Evolutionary conservation across 2,329 filamentous ascomycete species (phyloP).

Genomic region (Neofusicoccum parvum): DNA sequence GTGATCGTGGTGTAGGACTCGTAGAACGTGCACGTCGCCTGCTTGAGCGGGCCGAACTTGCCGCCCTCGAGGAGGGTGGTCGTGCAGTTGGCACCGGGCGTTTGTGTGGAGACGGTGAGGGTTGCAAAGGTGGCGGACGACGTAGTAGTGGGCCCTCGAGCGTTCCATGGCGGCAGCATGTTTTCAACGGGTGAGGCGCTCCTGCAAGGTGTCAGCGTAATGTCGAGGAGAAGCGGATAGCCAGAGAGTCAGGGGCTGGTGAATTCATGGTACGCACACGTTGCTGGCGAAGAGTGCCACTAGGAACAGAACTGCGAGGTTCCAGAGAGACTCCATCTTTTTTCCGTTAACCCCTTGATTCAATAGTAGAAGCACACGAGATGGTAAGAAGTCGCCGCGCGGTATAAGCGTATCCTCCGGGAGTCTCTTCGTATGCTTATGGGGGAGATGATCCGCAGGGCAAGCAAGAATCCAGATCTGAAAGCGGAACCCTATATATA

Average conservation of each 20-base stretch:
- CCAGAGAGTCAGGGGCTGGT: background rate
- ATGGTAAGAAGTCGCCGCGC: background rate
- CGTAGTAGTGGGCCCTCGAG: background rate
- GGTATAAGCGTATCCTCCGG: background rate
- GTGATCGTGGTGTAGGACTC: conserved; percentile 30
- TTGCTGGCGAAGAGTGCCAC: background rate
- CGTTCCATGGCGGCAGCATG: background rate
- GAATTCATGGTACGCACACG: background rate
- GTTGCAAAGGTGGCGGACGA: background rate
- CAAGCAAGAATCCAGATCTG: background rate
- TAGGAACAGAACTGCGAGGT: background rate
- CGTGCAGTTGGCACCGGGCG: background rate
- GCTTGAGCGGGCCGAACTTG: conserved; percentile 25
- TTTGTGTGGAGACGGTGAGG: background rate
- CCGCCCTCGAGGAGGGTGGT: background rate
- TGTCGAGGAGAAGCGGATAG: background rate
- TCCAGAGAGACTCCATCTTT: background rate
- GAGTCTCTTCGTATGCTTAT: background rate
- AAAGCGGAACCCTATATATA: conserved; percentile 7
- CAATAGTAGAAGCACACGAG: background rate
- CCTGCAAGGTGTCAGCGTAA: background rate
- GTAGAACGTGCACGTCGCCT: conserved; percentile 30
- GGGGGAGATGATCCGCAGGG: background rate
- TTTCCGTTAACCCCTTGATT: background rate
- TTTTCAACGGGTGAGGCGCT: background rate